These are phyloP conservation scores for Picea glauca DNA, from an alignment of 75 land plant genomes.

Conservation along the genomic window DNA sequence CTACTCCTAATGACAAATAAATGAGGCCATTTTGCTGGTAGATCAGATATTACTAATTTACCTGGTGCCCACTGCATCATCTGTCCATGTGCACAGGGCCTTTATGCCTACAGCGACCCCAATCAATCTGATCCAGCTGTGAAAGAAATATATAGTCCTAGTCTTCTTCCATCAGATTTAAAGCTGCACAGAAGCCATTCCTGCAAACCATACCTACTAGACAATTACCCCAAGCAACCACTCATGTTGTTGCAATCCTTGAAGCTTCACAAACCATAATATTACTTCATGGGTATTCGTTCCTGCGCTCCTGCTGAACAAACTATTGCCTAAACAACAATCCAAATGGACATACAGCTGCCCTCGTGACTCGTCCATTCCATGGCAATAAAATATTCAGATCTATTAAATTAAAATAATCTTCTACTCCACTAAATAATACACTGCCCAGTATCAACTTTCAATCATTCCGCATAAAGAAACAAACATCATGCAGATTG, in stretches of 20 bases:
- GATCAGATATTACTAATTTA: neutral
- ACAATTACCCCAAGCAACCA: neutral
- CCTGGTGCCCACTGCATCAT: neutral
- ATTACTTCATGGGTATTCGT: no score
- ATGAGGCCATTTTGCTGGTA: neutral
- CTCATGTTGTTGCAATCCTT: neutral
- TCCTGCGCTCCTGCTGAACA: no score
- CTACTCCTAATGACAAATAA: neutral
- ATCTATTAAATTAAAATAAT: neutral
- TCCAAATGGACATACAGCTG: neutral
- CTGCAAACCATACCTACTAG: neutral
- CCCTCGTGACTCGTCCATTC: constrained; percentile 2
- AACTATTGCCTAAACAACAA: neutral
- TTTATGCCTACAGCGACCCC: neutral
- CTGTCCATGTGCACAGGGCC: no score
- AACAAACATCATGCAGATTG: neutral
- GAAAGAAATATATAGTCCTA: neutral
- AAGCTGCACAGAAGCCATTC: neutral
- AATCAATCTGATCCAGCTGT: neutral
- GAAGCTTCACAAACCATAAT: constrained; percentile 1
- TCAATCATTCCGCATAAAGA: neutral
- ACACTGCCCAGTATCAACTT: neutral
- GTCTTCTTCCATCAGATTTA: no score
- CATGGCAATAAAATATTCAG: neutral
- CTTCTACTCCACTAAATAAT: neutral